Evolutionary conservation across 768 basidiomycete genomes (phyloP).

Genomic region (Guyanaporus albipodus): DNA sequence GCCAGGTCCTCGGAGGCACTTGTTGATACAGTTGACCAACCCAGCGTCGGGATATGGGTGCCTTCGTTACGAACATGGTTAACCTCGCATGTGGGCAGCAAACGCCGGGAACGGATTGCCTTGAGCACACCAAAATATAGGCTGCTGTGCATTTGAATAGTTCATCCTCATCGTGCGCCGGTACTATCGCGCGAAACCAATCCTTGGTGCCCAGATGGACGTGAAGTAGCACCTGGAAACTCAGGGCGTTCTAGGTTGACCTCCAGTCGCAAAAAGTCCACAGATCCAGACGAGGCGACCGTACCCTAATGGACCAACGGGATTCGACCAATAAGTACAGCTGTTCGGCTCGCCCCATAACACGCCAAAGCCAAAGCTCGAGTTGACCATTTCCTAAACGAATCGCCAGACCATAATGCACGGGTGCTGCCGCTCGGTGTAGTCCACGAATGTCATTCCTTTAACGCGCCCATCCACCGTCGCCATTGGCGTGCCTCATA

Average conservation of each 20-base stretch:
- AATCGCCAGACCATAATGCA: constrained; percentile 42
- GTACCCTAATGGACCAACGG: constrained; percentile 35
- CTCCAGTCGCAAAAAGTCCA: constrained; percentile 16
- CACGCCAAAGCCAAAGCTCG: constrained; percentile 36
- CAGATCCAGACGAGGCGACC: constrained; percentile 29
- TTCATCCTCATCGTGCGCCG: constrained; percentile 5
- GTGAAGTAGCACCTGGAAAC: constrained; percentile 12
- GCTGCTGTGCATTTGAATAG: not conserved
- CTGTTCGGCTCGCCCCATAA: constrained; percentile 35
- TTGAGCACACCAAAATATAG: constrained; percentile 1
- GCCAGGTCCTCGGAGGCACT: constrained; percentile 4
- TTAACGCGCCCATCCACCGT: constrained; percentile 75
- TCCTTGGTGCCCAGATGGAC: constrained; percentile 12
- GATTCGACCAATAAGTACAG: constrained; percentile 39
- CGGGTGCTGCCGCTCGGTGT: constrained; percentile 24
- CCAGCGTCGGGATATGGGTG: constrained; percentile 5
- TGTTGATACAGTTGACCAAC: constrained; percentile 5
- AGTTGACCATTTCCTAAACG: constrained; percentile 48
- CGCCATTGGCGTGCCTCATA: constrained; percentile 71
- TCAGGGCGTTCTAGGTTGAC: constrained; percentile 13
- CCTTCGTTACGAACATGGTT: constrained; percentile 14
- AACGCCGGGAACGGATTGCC: constrained; percentile 4
- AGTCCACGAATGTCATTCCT: constrained; percentile 37
- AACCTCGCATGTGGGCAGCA: not conserved
- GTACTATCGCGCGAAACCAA: constrained; percentile 8